phyloP scores from a whole-genome alignment of 805 yeast species.

The Candida chilensis region DNA sequence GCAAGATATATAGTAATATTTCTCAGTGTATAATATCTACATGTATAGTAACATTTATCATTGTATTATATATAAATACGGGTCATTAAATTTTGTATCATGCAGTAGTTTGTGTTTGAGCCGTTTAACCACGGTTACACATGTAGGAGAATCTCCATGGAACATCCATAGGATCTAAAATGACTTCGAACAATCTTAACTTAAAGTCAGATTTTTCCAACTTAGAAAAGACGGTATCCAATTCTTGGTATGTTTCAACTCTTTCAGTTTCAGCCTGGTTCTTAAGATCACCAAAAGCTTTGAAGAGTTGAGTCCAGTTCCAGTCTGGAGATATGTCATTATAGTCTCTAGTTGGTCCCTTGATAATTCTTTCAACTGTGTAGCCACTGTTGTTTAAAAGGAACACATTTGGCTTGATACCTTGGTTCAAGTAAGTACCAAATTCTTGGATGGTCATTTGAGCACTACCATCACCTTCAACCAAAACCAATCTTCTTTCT shows the following conservation, averaged over 20 bases:
- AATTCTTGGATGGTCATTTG: slow-evolving; percentile 91
- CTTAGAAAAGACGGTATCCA: slow-evolving; percentile 13
- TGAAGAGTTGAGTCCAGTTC: slow-evolving; percentile 69
- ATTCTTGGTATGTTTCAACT: slow-evolving; percentile 8
- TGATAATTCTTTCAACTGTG: slow-evolving; percentile 80
- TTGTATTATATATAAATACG: too few species aligned
- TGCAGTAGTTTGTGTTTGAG: too few species aligned
- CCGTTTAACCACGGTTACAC: too few species aligned
- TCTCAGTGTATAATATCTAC: too few species aligned
- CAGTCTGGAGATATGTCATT: slow-evolving; percentile 78
- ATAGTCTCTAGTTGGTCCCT: slow-evolving; percentile 68
- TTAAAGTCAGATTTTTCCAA: slow-evolving; percentile 13
- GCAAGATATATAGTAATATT: too few species aligned
- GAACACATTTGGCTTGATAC: slow-evolving; percentile 59
- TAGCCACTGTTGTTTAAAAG: slow-evolving; percentile 82
- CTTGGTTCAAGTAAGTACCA: slow-evolving; percentile 51
- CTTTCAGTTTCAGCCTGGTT: slow-evolving; percentile 5
- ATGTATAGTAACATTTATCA: too few species aligned
- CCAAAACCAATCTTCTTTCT: slow-evolving; percentile 50
- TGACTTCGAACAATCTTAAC: slow-evolving; percentile 50
- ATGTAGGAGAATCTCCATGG: slow-evolving; percentile 51
- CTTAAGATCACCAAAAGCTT: slow-evolving; percentile 47
- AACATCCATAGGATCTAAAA: slow-evolving; percentile 49
- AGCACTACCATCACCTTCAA: slow-evolving; percentile 92
- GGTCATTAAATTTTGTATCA: too few species aligned